Base-by-base conservation (phyloP, 2,329 filamentous ascomycete genomes). In the Emmonsia crescens region DNA sequence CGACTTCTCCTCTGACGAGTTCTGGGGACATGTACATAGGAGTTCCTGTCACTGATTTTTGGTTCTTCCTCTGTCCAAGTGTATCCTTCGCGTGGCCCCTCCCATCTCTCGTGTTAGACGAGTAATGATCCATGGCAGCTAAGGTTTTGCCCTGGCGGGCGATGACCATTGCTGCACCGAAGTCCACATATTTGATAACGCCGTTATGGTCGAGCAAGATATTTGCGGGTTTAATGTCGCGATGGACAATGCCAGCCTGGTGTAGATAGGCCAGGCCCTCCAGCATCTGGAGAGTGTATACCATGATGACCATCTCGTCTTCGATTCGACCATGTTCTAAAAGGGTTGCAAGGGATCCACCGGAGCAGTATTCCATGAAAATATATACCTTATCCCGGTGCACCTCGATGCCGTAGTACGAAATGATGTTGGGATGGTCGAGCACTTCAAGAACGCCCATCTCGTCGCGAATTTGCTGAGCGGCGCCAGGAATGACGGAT, bases 11-110 rank as follows among this genome's bases (percentile, higher is more conserved):
- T 70, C 92, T 95, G 79, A 99, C 97, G 48, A 96, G 91, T 79
- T 99, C 94, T 5, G 94, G 94, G 6, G 94, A 97, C 94, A 99
- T 99, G 80, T 99, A 99, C 94, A 99, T 99, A 2, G 94, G 94
- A 12, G 94, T 99, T 68, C 94, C 94, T 24, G 92, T 96, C 87
- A 97, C 96, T 42, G 89, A 94, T 72, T 91, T 89, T 75, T 96
- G 92, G 57, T 87, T 83, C 60, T 76, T 76, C 60, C 73, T 71
- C 40, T 73, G 69, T 14, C 57, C 55, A 51, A 71, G 71, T 10
- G 68, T 66, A 29, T 59, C 57, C 36, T 63, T 64, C 6, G 61
- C 61, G 9, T 55, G 40, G 36, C 38, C 52, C 27, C 42, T 44
- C 24, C 67, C 63, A 1, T 74, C 72, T 65, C 72, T 75, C 54